Percentiles rank a stretch among this genome's conserved stretches.
phyloP scores from a whole-genome alignment of 2,329 filamentous ascomycete genomes.

The Colletotrichum tropicicola region DNA sequence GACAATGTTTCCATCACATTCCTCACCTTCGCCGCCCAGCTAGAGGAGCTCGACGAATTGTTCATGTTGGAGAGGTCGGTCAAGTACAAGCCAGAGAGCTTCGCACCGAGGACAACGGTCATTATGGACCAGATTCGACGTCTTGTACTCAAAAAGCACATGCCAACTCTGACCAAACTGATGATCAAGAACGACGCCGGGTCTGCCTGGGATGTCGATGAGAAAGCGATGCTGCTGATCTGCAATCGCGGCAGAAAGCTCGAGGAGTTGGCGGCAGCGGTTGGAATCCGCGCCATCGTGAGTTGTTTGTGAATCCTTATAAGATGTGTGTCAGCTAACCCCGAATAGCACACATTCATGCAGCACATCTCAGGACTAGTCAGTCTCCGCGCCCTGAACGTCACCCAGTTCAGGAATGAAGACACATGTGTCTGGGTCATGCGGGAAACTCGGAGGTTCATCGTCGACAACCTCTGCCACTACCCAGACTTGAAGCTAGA shows the following conservation, averaged over 20 bases:
- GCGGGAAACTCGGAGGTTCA: constrained; percentile 65
- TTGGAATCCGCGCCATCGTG: constrained; percentile 64
- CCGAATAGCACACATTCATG: constrained; percentile 62
- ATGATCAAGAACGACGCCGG: constrained; percentile 68
- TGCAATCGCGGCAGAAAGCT: constrained; percentile 58
- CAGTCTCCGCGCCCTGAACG: constrained; percentile 64
- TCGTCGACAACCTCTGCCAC: constrained; percentile 66
- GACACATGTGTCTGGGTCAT: constrained; percentile 66
- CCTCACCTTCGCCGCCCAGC: constrained; percentile 60
- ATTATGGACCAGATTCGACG: constrained; percentile 67
- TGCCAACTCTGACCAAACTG: constrained; percentile 60
- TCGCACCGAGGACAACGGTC: constrained; percentile 58
- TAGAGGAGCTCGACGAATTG: constrained; percentile 64
- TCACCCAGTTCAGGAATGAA: constrained; percentile 62
- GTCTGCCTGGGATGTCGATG: constrained; percentile 64
- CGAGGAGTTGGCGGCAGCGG: constrained; percentile 64
- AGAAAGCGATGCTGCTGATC: constrained; percentile 62
- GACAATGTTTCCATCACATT: constrained; percentile 68
- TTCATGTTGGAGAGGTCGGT: constrained; percentile 64
- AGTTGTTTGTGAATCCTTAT: constrained; percentile 38
- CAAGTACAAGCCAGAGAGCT: constrained; percentile 62
- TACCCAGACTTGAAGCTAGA: constrained; percentile 64
- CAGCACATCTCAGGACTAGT: constrained; percentile 58
- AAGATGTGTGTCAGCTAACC: constrained; percentile 11
- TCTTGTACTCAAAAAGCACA: constrained; percentile 66